Percentiles rank a stretch among this genome's conserved stretches.
These are phyloP conservation scores for Tolypocladium inflatum DNA, from an alignment of 2,329 filamentous ascomycete genomes.

Conservation along the genomic window DNA sequence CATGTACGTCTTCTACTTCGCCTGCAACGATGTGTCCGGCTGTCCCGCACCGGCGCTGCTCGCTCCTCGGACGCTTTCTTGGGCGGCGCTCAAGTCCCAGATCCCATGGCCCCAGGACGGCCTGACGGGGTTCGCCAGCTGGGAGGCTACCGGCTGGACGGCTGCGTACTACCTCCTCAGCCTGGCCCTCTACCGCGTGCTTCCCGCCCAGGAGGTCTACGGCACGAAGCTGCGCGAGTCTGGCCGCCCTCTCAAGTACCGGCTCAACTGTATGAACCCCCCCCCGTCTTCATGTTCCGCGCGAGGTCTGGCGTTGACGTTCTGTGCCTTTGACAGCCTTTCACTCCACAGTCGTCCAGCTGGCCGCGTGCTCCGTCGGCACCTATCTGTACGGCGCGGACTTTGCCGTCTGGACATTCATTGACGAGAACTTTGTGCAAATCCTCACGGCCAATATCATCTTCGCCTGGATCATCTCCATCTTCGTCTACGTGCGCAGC, in stretches of 20 bases:
- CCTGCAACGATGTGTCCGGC: slow-evolving; percentile 81
- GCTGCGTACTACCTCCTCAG: slow-evolving; percentile 68
- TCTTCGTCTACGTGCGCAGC: slow-evolving; percentile 67
- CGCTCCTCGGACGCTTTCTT: slow-evolving; percentile 54
- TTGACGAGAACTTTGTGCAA: slow-evolving; percentile 79
- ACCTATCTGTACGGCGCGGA: slow-evolving; percentile 66
- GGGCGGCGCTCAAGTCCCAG: slow-evolving; percentile 61
- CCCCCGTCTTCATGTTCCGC: no score
- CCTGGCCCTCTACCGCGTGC: slow-evolving; percentile 58
- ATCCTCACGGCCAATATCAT: slow-evolving; percentile 73
- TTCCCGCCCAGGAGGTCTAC: slow-evolving; percentile 61
- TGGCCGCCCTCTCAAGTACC: slow-evolving; percentile 66
- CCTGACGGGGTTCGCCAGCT: slow-evolving; percentile 55
- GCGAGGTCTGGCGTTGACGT: no score
- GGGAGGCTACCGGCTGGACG: slow-evolving; percentile 55
- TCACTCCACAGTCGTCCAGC: slow-evolving; percentile 58
- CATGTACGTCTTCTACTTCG: slow-evolving; percentile 64
- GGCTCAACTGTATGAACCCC: slow-evolving; percentile 54
- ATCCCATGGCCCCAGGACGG: slow-evolving; percentile 68
- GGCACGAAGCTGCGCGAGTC: slow-evolving; percentile 55
- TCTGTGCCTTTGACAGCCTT: slow-evolving; percentile 46
- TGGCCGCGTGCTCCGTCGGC: slow-evolving; percentile 58
- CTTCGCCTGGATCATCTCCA: slow-evolving; percentile 59
- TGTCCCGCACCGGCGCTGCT: slow-evolving; percentile 75
- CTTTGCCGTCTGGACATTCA: slow-evolving; percentile 80